Percentiles rank a stretch among this genome's conserved stretches.
Conservation (phyloP, 2,329 filamentous ascomycete genomes). For the Xylaria sp. region DNA sequence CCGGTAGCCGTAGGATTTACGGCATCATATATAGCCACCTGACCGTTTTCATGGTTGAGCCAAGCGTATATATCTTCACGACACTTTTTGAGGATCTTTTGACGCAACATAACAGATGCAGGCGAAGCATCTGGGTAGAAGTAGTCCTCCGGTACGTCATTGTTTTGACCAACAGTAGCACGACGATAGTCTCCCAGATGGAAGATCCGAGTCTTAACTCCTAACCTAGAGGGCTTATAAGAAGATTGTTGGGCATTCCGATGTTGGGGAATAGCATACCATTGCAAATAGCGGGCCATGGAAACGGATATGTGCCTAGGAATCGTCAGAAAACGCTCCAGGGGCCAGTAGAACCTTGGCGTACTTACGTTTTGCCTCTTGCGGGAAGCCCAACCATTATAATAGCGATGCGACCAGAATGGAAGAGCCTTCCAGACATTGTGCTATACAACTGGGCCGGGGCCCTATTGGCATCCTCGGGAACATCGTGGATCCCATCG, state of each 20-base stretch:
- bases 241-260: slow-evolving; percentile 1
- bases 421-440: slow-evolving; percentile 95
- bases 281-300: slow-evolving; percentile 91
- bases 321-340: slow-evolving; percentile 35
- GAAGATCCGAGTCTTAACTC: slow-evolving; percentile 97
- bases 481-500: slow-evolving; percentile 94
- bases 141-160: slow-evolving; percentile 93
- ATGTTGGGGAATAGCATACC: slow-evolving; percentile 60
- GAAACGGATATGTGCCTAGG: slow-evolving; percentile 91
- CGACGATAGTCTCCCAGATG: slow-evolving; percentile 96
- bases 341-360: neutral
- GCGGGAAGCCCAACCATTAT: slow-evolving; percentile 96
- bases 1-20: slow-evolving; percentile 91
- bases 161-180: slow-evolving; percentile 85
- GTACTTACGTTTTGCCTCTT: slow-evolving; percentile 88
- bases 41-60: slow-evolving; percentile 95
- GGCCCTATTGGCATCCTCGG: slow-evolving; percentile 83
- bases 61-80: slow-evolving; percentile 97
- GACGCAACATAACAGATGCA: slow-evolving; percentile 88
- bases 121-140: slow-evolving; percentile 97
- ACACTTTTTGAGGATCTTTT: slow-evolving; percentile 98
- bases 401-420: slow-evolving; percentile 96
- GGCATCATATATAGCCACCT: slow-evolving; percentile 98
- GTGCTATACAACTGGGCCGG: slow-evolving; percentile 98
- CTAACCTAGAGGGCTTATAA: slow-evolving; percentile 69